Evolutionary conservation across 345 rosid species (phyloP), one percentile per base, ranked within the genome.

Genomic region (Salix suchowensis): DNA sequence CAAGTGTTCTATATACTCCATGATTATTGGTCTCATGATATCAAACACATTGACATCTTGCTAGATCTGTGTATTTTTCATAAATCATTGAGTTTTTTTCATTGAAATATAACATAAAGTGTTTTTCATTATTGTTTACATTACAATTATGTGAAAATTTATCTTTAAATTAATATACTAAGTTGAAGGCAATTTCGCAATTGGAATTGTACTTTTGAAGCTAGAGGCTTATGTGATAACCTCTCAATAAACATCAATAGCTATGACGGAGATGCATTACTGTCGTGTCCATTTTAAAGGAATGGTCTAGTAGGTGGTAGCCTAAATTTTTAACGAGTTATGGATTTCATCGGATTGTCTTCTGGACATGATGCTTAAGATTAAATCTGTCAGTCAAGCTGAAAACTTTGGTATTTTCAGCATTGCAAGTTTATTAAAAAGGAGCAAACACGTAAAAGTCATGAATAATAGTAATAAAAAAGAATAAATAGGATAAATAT

Each of bases 401-500:
- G 58, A 19, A 6, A 52, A 52, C n/a, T 39, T 40, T 5, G 60
- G 10, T n/a, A 6, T 19, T 52, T 52, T 52, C 19, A 52, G 23
- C 23, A 7, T 52, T 19, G 60, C 11, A 52, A 19, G 60, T 52
- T 19, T 21, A 19, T 52, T 52, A n/a, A 52, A 52, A 19, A 52
- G 60, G 23, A 52, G 60, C 21, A 19, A 54, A 54, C 60, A 54
- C 7, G 60, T 54, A 19, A 2, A 54, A 54, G 23, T 54, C 21
- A 5, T n/a, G 7, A 54, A 54, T 54, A 37, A 68, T 11, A 55
- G 23, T 40, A 39, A 34, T 34, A 34, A 34, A 23, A 8, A 37
- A 14, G 7, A 66, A 8, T 36, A 21, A 71, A 32, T 34, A n/a
- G 26, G 97, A 32, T 32, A 34, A 5, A 34, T 34, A 34, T 4